A percentile compares a stretch with the other conserved stretches of the same genome.
Conservation (phyloP, 73 alveolate genomes). For the Paramecium octaurelia region DNA sequence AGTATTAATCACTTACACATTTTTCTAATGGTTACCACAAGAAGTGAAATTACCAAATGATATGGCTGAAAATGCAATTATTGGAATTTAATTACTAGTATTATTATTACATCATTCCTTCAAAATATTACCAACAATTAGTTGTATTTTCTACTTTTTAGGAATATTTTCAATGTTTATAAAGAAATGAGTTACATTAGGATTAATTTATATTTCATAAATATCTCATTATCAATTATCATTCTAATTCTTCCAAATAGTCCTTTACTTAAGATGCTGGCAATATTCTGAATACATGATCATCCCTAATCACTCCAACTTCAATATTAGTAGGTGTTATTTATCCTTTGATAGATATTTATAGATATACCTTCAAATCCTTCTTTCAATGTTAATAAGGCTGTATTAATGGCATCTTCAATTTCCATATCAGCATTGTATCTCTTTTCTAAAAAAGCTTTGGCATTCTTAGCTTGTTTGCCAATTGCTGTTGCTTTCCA, state of each 20-base stretch:
- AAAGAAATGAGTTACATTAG: not conserved
- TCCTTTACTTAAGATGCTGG: conserved; percentile 75
- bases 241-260: conserved; percentile 82
- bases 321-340: conserved; percentile 70
- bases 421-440: conserved; percentile 81
- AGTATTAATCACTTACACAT: not conserved
- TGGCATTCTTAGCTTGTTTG: conserved; percentile 83
- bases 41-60: not conserved
- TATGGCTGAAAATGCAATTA: not conserved
- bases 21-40: not conserved
- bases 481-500: conserved; percentile 96
- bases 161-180: not conserved
- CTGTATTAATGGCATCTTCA: conserved; percentile 94
- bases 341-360: not conserved
- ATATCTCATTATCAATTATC: conserved; percentile 6
- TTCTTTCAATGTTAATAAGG: conserved; percentile 88
- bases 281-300: conserved; percentile 69
- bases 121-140: not conserved
- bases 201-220: not conserved
- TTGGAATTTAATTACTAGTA: not conserved
- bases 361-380: conserved; percentile 81
- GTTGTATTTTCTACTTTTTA: not conserved
- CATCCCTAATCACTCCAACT: conserved; percentile 77
- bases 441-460: conserved; percentile 90
- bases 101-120: not conserved